These are phyloP conservation scores for Byssochlamys sp. DNA, from an alignment of 2,329 filamentous ascomycete genomes.

Conservation along the genomic window DNA sequence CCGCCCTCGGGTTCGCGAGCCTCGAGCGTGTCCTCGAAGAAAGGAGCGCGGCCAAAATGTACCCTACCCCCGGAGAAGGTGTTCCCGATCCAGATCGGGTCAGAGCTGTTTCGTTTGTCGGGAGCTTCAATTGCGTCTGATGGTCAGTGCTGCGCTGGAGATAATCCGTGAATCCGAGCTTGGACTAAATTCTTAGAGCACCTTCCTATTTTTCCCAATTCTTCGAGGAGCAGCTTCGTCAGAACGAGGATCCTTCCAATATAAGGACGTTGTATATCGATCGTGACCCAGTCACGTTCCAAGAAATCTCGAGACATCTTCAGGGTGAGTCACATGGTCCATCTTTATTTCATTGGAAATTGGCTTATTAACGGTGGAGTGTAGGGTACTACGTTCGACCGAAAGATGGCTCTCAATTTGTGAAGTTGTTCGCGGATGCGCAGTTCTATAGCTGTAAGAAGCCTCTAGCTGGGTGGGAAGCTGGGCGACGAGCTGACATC, in stretches of 20 bases:
- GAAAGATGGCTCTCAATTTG: slow-evolving; percentile 74
- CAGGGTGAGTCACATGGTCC: slow-evolving; percentile 46
- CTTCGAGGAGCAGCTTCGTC: slow-evolving; percentile 71
- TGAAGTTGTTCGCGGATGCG: slow-evolving; percentile 84
- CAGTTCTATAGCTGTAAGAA: slow-evolving; percentile 77
- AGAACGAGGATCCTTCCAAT: slow-evolving; percentile 47
- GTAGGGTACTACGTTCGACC: slow-evolving; percentile 73
- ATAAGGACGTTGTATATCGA: slow-evolving; percentile 88
- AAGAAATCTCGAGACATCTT: slow-evolving; percentile 78
- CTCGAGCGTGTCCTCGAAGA: background rate
- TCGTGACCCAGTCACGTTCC: slow-evolving; percentile 79
- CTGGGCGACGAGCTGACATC: background rate
- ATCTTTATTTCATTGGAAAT: background rate
- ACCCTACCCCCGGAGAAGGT: slow-evolving; percentile 50
- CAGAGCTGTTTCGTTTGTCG: slow-evolving; percentile 58
- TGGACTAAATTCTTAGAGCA: slow-evolving; percentile 53
- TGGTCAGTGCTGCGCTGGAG: slow-evolving; percentile 42
- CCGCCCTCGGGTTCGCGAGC: background rate
- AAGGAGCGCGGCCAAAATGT: slow-evolving; percentile 8
- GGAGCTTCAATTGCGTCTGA: slow-evolving; percentile 63
- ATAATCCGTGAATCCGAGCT: slow-evolving; percentile 3
- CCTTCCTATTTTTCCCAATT: slow-evolving; percentile 95
- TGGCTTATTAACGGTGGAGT: slow-evolving; percentile 1
- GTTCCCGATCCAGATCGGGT: slow-evolving; percentile 62
- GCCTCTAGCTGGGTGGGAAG: background rate